Evolutionary conservation across 2,329 filamentous ascomycete species (phyloP), one percentile per base, ranked within the genome.

Genomic region (Pestalotiopsis sp.): DNA sequence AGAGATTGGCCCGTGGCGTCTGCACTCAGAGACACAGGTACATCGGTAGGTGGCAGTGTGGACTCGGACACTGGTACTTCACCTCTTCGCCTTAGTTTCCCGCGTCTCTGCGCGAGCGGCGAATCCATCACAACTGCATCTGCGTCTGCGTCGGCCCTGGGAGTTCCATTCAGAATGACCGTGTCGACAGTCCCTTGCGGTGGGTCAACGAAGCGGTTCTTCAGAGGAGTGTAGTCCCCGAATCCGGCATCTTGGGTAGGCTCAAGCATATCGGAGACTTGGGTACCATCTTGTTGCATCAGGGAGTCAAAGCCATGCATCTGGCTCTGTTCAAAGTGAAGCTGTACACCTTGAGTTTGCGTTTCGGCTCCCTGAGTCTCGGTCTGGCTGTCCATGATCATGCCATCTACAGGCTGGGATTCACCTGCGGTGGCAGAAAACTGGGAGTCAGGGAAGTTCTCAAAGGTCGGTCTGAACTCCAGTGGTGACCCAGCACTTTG

Each of bases 221-320:
- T 90, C 62, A 93, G 84, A 57, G 93, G 93, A 1, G 92, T 92
- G 67, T 89, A 91, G 67, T 90, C 83, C 55, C 90, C 87, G 72
- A 96, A 93, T 0, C 94, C 94, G 20, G 81, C 85, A 76, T 97
- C 94, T 76, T 97, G 94, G 1, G 93, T 96, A 0, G 90, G 89
- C 67, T 94, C 91, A 4, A 93, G 84, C 63, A 91, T 82, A 38
- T 93, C 89, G 0, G 92, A 93, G 22, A 86, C 78, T 73, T 94
- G 91, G 0, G 91, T 92, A 60, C 75, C 75, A 17, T 81, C 78
- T 57, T 84, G 79, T 9, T 81, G 81, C 40, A 88, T 76, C 3
- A 90, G 76, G 70, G 85, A 89, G 70, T 88, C 87, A 38, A 90
- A 84, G 0, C 84, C 85, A 71, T 87, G 86, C 69, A 85, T 78